Evolutionary conservation across 202 grass and related monocot species (phyloP), one percentile per base, ranked within the genome.

Genomic region (Zizania palustris): DNA sequence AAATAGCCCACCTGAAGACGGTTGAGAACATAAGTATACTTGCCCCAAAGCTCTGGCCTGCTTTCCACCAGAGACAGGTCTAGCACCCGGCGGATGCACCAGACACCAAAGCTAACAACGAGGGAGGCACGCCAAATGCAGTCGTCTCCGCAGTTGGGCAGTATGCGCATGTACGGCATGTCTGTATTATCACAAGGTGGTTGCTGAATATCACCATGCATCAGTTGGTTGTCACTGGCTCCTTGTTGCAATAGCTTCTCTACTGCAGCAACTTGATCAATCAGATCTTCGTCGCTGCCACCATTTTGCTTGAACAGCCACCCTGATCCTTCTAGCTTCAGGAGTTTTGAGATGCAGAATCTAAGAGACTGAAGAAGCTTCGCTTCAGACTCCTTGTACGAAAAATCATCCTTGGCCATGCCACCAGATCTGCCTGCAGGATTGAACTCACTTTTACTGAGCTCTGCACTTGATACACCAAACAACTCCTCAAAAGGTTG

Each of bases 21-120:
- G 74, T 97, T 97, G 34, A 93, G 88, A 67, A 97, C 94, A 12
- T 93, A 97, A 28, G 94, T 97, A 57, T 93, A 93, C 83, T 97
- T 97, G 39, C 94, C 94, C 94, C 91, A 97, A 80, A 97, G 84
- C 44, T 97, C 94, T 7, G 94, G 94, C 71, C 94, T 85, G 53
- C 91, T 97, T 84, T 97, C 94, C 73, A 93, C 88, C 15, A 80
- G 82, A 65, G 88, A 93, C 36, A 97, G 72, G 67, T 92, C 84
- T 28, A 93, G 72, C 46, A 93, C 88, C 48, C 91, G 81, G 16
- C 67, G 80, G 49, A 93, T 81, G 37, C 91, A 97, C 94, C 94
- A 93, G 61, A 93, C 91, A 86, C 94, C 91, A 33, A 97, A 97
- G 77, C 91, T 97, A 35, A 92, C 73, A 74, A 92, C 80, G 22